Evolutionary conservation across 108 stramenopile species (phyloP), one percentile per base, ranked within the genome.

Genomic region (Mediolabrus comicus): DNA sequence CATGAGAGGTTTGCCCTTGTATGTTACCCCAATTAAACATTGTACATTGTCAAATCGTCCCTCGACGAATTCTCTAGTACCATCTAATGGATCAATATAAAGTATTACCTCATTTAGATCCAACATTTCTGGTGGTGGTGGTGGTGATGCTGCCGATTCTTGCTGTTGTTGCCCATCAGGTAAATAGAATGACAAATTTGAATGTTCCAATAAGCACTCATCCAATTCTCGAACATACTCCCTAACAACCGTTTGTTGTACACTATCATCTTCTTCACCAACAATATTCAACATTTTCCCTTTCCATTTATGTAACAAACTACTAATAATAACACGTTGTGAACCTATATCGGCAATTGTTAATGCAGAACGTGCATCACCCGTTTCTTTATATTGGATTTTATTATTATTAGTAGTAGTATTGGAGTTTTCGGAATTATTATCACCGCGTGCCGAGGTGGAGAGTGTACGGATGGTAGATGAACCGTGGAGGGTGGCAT

Each of bases 61-160:
- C 53, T 92, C 87, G 8, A 92, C 90, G 76, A 92, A 92, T 56
- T 92, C 90, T 31, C 90, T 68, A 0, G 90, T 92, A 5, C 90
- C 90, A 75, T 88, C 90, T 22, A 92, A 41, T 0, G 90, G 87
- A 81, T 92, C 90, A 22, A 92, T 87, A 69, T 76, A 92, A 12
- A 88, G 36, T 14, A 61, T 22, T n/a, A 71, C 5, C 16, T 71
- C 32, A 53, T 27, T 49, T 16, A 71, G 12, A 2, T 61, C 46
- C 59, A 71, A 35, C 51, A 52, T 49, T 3, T 60, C 69, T 22
- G 69, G 60, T 33, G 59, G 46, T 53, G 31, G 27, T 27, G n/a
- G n/a, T n/a, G n/a, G n/a, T n/a, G n/a, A n/a, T n/a, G n/a, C n/a
- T n/a, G n/a, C n/a, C n/a, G n/a, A n/a, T 71, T 59, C 4, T 29